phyloP scores from a whole-genome alignment of 371 early-diverging fungal genomes.

The Rhizopus arrhizus region DNA sequence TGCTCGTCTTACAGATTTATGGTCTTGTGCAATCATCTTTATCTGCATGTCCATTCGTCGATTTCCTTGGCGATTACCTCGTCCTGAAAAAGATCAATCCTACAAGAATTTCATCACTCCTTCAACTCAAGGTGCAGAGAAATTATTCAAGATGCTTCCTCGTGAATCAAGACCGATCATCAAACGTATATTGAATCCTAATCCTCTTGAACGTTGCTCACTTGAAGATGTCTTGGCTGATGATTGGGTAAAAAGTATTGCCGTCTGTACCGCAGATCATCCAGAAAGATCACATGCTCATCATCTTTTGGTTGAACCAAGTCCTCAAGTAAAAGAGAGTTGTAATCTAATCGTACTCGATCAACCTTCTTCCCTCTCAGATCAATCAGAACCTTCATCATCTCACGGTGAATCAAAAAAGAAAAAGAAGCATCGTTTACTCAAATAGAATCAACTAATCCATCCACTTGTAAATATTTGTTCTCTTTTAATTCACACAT shows the following conservation, averaged over 20 bases:
- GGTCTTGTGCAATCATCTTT: constrained; percentile 79
- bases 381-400: not conserved
- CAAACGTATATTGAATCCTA: constrained; percentile 51
- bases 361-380: not conserved
- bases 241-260: constrained; percentile 60
- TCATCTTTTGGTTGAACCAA: constrained; percentile 44
- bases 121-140: constrained; percentile 20
- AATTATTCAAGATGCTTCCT: constrained; percentile 51
- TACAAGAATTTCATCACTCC: constrained; percentile 38
- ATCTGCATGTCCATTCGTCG: constrained; percentile 74
- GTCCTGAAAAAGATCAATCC: constrained; percentile 52
- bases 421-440: constrained; percentile 9
- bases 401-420: not conserved
- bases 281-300: constrained; percentile 43
- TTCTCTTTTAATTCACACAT: not conserved
- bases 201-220: constrained; percentile 52
- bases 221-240: constrained; percentile 53
- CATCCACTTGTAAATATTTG: not conserved
- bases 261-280: constrained; percentile 44
- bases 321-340: constrained; percentile 27
- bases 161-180: constrained; percentile 48
- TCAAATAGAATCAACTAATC: not conserved
- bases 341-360: constrained; percentile 34
- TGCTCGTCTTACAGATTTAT: constrained; percentile 69
- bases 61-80: constrained; percentile 75